Evolutionary conservation across 306 rosid genomes (phyloP), one percentile per base, ranked within the genome.

Genomic region (Herpetospermum pedunculosum): DNA sequence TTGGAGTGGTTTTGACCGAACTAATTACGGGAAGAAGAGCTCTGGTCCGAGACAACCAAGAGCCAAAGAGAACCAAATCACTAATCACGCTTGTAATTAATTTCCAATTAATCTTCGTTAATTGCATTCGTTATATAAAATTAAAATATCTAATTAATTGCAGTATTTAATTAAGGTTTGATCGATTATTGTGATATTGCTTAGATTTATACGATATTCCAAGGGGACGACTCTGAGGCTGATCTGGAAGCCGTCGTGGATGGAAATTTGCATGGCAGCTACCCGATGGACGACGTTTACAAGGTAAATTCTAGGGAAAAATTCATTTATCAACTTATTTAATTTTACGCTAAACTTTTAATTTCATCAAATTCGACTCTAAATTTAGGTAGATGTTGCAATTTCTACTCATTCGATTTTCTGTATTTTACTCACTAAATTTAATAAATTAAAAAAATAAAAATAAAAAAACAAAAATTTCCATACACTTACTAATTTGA

Each of bases 1-100:
- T 92, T 76, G 97, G 98, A 26, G 97, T 92, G 46, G 92, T 90
- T 71, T 77, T 92, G 48, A 76, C 86, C 30, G 98, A 92, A 81
- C 83, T 90, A 72, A 85, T 92, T 25, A 92, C 96, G 18, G 98
- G 96, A 34, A 85, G 85, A 74, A 86, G 83, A 6, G 96, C 98
- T 16, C 81, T 92, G 21, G 64, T 88, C 43, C 86, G 91, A 32
- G 92, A 88, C 81, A 80, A 81, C 37, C 73, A 81, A 44, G 87
- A 85, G 72, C 80, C 85, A 75, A 84, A 23, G 59, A 84, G 72
- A 50, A 87, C 84, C 83, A 87, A 82, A 82, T 86, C 97, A 50
- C 79, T 92, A 1, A 77, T 88, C 21, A 48, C 86, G 52, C 38
- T 92, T 8, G 98, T 92, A 86, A 84, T n/a, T n/a, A n/a, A 86